Conservation (phyloP, 2,329 filamentous ascomycete species). For the Teratosphaeria zuluensis region DNA sequence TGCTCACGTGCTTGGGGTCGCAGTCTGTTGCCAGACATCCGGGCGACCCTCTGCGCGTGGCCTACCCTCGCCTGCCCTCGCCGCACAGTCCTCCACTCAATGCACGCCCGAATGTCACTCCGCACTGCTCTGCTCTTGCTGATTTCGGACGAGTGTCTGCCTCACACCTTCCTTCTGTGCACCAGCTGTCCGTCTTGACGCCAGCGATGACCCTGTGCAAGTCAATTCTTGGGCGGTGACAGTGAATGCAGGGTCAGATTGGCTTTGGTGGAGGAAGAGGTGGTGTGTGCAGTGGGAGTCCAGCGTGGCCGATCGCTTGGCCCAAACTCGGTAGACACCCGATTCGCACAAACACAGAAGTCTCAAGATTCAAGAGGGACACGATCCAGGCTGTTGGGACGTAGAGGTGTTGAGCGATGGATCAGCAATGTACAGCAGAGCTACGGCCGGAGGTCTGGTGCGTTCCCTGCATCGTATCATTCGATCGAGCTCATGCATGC, state of each 20-base stretch:
- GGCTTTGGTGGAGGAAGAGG: not conserved
- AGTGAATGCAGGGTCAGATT: not conserved
- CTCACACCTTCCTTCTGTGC: not conserved
- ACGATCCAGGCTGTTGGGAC: not conserved
- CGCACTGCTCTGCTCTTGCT: not conserved
- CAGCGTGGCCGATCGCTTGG: not conserved
- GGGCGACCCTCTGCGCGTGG: not conserved
- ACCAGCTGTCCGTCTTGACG: not conserved
- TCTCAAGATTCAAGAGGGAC: not conserved
- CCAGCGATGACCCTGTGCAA: not conserved
- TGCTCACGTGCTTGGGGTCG: not conserved
- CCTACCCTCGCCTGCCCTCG: not conserved
- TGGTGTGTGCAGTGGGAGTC: not conserved
- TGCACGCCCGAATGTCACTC: not conserved
- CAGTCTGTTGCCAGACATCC: slow-evolving; percentile 3
- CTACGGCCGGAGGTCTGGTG: not conserved
- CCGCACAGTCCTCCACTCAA: not conserved
- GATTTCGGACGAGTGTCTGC: not conserved
- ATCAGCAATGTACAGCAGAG: not conserved
- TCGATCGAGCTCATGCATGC: not conserved
- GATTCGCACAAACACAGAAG: not conserved
- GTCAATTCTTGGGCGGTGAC: not conserved
- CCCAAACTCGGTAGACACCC: not conserved
- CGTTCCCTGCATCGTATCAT: not conserved
- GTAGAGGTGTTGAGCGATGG: not conserved